Base-by-base conservation (phyloP, 331 rosid genomes). In the Rhamnella rubrinervis region DNA sequence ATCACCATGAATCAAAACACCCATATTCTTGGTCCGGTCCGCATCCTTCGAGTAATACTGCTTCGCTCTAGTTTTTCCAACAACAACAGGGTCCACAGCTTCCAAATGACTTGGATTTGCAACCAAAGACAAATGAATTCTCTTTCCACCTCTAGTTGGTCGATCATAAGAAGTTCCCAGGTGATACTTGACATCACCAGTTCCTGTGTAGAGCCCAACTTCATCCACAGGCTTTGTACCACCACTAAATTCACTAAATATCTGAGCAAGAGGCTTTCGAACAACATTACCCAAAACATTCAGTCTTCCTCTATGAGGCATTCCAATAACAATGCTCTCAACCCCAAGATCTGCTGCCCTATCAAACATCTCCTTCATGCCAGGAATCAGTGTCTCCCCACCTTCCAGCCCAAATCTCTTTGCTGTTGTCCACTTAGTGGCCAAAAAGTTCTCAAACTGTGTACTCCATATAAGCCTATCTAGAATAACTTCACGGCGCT, bases 391-490 rank as follows among this genome's bases (percentile, higher is more conserved):
- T 38, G 96, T 89, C 80, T 91, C 97, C 6, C 88, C 92, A 41
- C 97, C 99, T 79, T 95, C 99, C 81, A 91, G 97, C 57, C 99
- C 97, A 75, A 95, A 95, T 77, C 99, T 86, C 78, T 95, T 95
- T 31, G 97, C 96, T 4, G 99, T 77, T 50, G 89, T 95, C 99
- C 99, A 95, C 79, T 95, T 91, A 15, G 96, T 87, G 75, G 95
- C 99, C 86, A 95, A 83, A 84, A 95, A 95, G 68, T 86, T 89
- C 86, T 95, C 99, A 77, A 91, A 95, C 55, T 89, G 82, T 7
- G 97, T 82, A 81, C 99, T 91, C 99, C 99, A 95, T 46, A 92
- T 85, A 69, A 95, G 99, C 67, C 97, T 82, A 66, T 95, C 99
- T 21, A 95, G 89, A 66, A 95, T 91, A 74, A 87, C 99, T 80